Conservation (phyloP, 805 yeast genomes). For the Yarrowia sp. region DNA sequence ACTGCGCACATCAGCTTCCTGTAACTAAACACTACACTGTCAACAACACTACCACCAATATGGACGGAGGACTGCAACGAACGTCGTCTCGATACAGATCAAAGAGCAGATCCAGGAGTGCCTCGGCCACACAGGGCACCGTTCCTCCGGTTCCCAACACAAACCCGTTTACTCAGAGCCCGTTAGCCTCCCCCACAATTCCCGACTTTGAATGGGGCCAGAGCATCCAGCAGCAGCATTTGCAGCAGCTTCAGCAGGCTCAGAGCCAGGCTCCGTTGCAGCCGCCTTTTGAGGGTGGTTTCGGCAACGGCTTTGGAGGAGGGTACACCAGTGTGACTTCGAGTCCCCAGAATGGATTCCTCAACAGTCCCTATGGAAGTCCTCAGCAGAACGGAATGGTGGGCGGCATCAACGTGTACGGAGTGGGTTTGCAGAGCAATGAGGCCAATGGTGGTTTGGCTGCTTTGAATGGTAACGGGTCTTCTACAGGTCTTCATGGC, state of each 20-base stretch:
- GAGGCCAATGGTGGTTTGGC: background rate
- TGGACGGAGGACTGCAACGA: constrained; percentile 12
- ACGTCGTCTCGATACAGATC: constrained; percentile 12
- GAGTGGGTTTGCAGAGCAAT: background rate
- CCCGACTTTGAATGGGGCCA: constrained; percentile 22
- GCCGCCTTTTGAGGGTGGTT: background rate
- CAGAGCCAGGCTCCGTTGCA: constrained; percentile 6
- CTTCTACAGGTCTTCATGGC: background rate
- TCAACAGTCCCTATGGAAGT: background rate
- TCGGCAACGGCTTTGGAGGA: background rate
- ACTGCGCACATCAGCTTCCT: background rate
- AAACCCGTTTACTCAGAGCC: constrained; percentile 1
- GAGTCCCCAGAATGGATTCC: background rate
- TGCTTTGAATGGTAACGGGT: no score
- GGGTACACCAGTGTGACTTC: background rate
- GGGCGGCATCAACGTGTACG: background rate
- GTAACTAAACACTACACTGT: background rate
- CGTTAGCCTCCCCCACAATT: background rate
- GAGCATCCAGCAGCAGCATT: background rate
- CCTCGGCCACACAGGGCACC: background rate
- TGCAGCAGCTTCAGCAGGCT: constrained; percentile 2
- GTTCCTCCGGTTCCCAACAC: background rate
- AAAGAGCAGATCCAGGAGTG: background rate
- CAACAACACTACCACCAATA: background rate
- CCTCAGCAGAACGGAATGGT: background rate